Evolutionary conservation across 2,329 filamentous ascomycete species (phyloP), one percentile per base, ranked within the genome.

Genomic region (Lasiodiplodia sp.): DNA sequence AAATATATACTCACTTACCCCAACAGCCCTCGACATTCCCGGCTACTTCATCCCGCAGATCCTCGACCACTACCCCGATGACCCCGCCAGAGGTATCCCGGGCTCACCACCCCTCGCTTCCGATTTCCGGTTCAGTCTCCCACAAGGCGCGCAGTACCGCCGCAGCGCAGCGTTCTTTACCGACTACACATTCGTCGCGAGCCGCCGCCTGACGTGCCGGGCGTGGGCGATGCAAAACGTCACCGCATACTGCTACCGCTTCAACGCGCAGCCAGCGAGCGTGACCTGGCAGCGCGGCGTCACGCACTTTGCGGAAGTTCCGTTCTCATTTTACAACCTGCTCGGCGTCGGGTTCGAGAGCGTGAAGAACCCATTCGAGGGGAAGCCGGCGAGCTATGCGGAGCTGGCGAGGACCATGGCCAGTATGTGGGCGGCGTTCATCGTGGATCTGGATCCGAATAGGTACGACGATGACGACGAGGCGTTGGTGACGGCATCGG

Each of bases 221-320:
- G 79, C 81, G 1, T 88, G 85, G 84, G 79, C 86, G 16, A 78
- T 78, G 8, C 76, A 80, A 31, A 78, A 79, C 14, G 73, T 86
- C 1, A 79, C 84, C 8, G 86, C 86, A 8, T 90, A 88, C 79
- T 86, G 84, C 72, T 91, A 89, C 78, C 84, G 86, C 56, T 91
- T 90, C 81, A 87, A 90, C 73, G 86, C 86, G 5, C 76, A 84
- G 14, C 78, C 83, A 0, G 80, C 82, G 2, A 84, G 86, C 7
- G 71, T 83, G 1, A 76, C 80, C 0, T 77, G 79, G 12, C 76
- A 78, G 1, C 73, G 78, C 0, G 85, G 85, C 1, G 84, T 83
- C 0, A 82, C 83, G 0, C 88, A 89, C 74, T 89, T 89, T 74
- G 81, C 83, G 70, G 83, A 85, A 72, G 80, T 84, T 0, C 74